phyloP scores from a whole-genome alignment of 441 rosid genomes.

The Erodium trifolium region DNA sequence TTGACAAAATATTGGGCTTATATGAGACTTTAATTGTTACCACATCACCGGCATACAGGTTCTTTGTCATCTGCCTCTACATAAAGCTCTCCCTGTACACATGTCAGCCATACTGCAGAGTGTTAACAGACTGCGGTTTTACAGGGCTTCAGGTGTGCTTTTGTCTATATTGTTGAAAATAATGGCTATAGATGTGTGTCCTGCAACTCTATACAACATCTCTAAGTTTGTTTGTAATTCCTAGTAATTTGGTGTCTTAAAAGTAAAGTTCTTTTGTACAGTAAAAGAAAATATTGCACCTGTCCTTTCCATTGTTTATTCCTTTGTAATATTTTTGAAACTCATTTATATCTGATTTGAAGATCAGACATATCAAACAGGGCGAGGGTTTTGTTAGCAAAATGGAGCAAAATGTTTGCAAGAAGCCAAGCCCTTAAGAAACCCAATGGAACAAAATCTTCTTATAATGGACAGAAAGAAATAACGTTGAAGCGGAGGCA shows the following conservation, averaged over 20 bases:
- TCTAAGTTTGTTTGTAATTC: not conserved
- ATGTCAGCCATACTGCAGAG: conserved; percentile 90
- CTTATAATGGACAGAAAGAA: conserved; percentile 54
- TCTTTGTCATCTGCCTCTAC: conserved; percentile 81
- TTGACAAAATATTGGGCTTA: not conserved
- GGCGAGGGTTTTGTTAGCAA: conserved; percentile 82
- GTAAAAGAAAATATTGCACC: not conserved
- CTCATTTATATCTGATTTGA: conserved; percentile 87
- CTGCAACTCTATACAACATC: not conserved
- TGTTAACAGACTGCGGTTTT: conserved; percentile 75
- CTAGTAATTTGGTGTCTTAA: conserved; percentile 1
- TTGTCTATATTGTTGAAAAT: conserved; percentile 15
- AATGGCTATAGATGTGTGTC: not conserved
- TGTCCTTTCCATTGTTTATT: conserved; percentile 9
- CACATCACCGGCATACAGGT: conserved; percentile 46
- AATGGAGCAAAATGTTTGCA: conserved; percentile 88
- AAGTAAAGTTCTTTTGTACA: not conserved
- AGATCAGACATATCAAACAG: conserved; percentile 99
- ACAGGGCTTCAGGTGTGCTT: conserved; percentile 71
- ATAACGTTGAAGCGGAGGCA: conserved; percentile 75
- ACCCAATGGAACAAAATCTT: conserved; percentile 51
- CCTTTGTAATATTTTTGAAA: conserved; percentile 36
- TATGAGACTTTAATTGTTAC: conserved; percentile 17
- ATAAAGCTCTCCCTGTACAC: conserved; percentile 79
- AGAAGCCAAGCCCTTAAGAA: conserved; percentile 66